A percentile compares a stretch with the other conserved stretches of the same genome.
Conservation (phyloP, 768 basidiomycete species). For the Tylopilus plumbeoviolaceoides region DNA sequence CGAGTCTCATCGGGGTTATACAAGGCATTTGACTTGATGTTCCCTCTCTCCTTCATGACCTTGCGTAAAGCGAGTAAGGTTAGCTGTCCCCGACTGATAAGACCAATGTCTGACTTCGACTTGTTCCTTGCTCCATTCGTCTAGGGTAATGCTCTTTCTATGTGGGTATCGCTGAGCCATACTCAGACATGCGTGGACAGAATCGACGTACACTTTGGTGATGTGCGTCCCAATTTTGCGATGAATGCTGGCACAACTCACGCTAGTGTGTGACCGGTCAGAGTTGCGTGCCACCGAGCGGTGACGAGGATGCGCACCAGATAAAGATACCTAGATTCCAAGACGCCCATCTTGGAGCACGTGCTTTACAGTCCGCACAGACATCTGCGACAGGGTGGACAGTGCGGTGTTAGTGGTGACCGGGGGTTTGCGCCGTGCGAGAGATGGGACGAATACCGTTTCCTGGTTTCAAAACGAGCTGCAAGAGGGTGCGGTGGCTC, state of each 20-base stretch:
- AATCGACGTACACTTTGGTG: conserved; percentile 75
- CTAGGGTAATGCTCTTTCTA: conserved; percentile 88
- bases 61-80: conserved; percentile 30
- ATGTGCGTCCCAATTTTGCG: conserved; percentile 93
- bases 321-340: conserved; percentile 87
- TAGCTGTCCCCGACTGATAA: conserved; percentile 6
- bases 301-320: conserved; percentile 47
- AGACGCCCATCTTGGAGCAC: conserved; percentile 85
- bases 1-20: conserved; percentile 83
- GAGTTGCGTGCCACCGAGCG: conserved; percentile 1
- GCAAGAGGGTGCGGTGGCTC: conserved; percentile 62
- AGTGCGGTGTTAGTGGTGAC: conserved; percentile 2
- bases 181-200: neutral
- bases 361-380: conserved; percentile 91
- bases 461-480: conserved; percentile 68
- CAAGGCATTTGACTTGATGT: conserved; percentile 70
- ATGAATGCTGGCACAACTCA: conserved; percentile 88
- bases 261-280: conserved; percentile 39
- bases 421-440: neutral
- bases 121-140: conserved; percentile 85
- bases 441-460: conserved; percentile 55
- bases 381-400: conserved; percentile 47
- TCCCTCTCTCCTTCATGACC: conserved; percentile 80
- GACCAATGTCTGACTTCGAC: conserved; percentile 57
- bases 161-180: conserved; percentile 4